Base-by-base conservation (phyloP, 1,284 basidiomycete genomes). In the Ganoderma lingzhi region DNA sequence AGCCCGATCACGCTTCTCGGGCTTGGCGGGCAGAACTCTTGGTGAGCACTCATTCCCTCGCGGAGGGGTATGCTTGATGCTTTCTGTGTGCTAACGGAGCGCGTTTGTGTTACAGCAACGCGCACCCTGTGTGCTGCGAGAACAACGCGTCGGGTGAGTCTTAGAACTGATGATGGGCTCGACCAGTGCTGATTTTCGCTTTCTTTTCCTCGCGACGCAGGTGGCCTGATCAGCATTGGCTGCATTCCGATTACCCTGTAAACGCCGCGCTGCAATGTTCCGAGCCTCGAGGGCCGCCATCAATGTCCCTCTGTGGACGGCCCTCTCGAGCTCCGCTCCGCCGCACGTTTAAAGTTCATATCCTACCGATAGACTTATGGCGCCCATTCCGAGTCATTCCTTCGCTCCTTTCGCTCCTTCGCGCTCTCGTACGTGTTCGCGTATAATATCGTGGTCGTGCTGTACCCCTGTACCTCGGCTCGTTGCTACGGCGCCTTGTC, bases 161-260 rank as follows among this genome's bases (percentile, higher is more conserved):
- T 6, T 23, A 23, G 10, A 10, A 23, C 2, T 51, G 10, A 9
- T 4, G 6, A 23, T 8, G 28, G 2, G 51, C 61, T 61, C 58
- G 45, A 9, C 17, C 8, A 19, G 10, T 48, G 19, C 45, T 48
- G 45, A 48, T 6, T 23, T 44, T 41, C 28, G n/a, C n/a, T 48
- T 23, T 35, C 10, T 10, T 58, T 58, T 35, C 35, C 19, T 35
- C 30, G n/a, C 28, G 9, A 32, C 45, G 6, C 69, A 70, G 71
- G 64, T 37, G 55, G 67, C 19, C 44, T 71, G 37, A 65, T 72
- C 64, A 69, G 66, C 65, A 64, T 73, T 42, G 72, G 74, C 64
- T 75, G 74, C 56, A 48, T 73, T 23, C 74, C 74, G 32, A 58
- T 73, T 53, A 71, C 32, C 35, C 68, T 71, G 35, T 65, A 32